Base-by-base conservation (phyloP, 2,329 filamentous ascomycete species). In the Diplodia intermedia region DNA sequence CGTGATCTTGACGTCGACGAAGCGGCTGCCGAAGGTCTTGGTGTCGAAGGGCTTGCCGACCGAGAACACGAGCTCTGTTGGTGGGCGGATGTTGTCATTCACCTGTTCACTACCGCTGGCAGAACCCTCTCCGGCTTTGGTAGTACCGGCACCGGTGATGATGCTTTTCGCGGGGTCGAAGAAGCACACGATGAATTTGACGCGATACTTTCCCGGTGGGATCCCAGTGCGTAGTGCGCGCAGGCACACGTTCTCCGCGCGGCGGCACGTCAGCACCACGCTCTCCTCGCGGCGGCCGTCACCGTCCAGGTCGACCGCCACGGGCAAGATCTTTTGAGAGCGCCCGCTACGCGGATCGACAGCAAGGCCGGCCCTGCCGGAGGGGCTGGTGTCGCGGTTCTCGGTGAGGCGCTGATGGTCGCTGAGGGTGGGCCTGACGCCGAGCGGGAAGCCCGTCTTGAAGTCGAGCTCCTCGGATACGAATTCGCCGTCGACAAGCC, bases 1-100 rank as follows among this genome's bases (percentile, higher is more conserved):
- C 5, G 78, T 77, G 67, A 80, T 79, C 20, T 75, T 74, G 1
- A 79, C 78, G 63, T 80, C 78, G 0, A 80, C 78, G 65, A 71
- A 77, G 0, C 78, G 73, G 8, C 67, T 56, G n/a, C 71, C 65
- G 49, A 80, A 80, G 0, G 74, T 78, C 1, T 15, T 55, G 0
- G 71, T 40, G 65, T 80, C 78, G 52, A 76, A 78, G 0, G 78
- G 78, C 65, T 76, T 77, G 5, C 78, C 78, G 1, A 79, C 78
- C 7, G 74, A 77, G 38, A 79, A 79, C 2, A 80, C 73, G 12
- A 80, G 49, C 29, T 79, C 75, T 2, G 69, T 62, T 0, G 78
- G 78, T 0, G 72, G 53, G 0, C 70, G 71, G 43, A 76, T 40
- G 4, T 62, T 57, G 15, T 69, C 69, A 3, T 49, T 23, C 79